Percentiles rank a stretch among this genome's conserved stretches.
Evolutionary conservation across 176 grass and related monocot genomes (phyloP).

Genomic region (Bromus sterilis): DNA sequence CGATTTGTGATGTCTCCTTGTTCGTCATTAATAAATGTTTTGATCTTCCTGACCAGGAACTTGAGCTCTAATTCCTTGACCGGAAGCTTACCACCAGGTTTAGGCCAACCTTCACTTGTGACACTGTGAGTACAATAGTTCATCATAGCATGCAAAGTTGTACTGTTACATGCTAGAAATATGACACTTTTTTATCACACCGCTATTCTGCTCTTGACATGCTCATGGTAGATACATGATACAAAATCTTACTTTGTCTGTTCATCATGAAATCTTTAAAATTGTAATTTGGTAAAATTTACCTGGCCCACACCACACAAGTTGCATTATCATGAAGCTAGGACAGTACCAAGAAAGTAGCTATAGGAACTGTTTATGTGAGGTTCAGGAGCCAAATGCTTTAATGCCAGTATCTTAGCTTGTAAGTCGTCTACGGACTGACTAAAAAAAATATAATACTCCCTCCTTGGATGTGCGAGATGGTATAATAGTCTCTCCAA

Average conservation of each 20-base stretch:
- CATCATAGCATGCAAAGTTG: background rate
- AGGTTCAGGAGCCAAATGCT: background rate
- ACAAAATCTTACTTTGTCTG: background rate
- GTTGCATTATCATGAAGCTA: background rate
- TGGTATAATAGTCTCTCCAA: no score
- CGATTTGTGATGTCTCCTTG: background rate
- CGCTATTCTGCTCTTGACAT: background rate
- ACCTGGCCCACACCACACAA: background rate
- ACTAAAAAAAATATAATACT: background rate
- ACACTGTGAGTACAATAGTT: constrained; percentile 55
- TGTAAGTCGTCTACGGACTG: background rate
- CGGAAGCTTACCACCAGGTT: constrained; percentile 71
- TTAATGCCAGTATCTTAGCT: background rate
- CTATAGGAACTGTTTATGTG: background rate
- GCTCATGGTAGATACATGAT: background rate
- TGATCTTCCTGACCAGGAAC: constrained; percentile 55
- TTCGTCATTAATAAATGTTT: background rate
- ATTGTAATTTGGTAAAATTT: background rate
- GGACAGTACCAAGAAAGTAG: background rate
- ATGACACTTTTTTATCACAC: background rate
- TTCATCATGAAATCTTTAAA: background rate
- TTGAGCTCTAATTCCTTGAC: constrained; percentile 92
- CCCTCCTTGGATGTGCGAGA: no score
- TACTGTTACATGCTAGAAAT: background rate
- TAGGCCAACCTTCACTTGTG: constrained; percentile 68